Evolutionary conservation across 306 rosid genomes (phyloP).

Genomic region (Medicago truncatula): MtrunA17r5.0-ANR NC_053043.1:33147501-33148000

Average conservation of each 20-base stretch:
- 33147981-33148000: constrained; percentile 73
- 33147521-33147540: constrained; percentile 5
- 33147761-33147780: neutral
- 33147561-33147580: too few species aligned
- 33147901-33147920: constrained; percentile 91
- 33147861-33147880: constrained; percentile 9
- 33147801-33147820: neutral
- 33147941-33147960: constrained; percentile 99
- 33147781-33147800: constrained; percentile 3
- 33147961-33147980: constrained; percentile 96
- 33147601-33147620: too few species aligned
- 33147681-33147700: too few species aligned
- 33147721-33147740: too few species aligned
- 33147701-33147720: too few species aligned
- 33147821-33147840: neutral
- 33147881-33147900: constrained; percentile 43
- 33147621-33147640: too few species aligned
- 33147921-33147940: constrained; percentile 87
- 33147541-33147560: neutral
- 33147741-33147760: neutral
- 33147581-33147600: too few species aligned
- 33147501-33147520: constrained; percentile 9
- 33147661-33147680: too few species aligned
- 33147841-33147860: constrained; percentile 14
- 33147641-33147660: too few species aligned